These are phyloP conservation scores for Pichia occidentalis DNA, from an alignment of 805 yeast species.

Conservation along the genomic window DNA sequence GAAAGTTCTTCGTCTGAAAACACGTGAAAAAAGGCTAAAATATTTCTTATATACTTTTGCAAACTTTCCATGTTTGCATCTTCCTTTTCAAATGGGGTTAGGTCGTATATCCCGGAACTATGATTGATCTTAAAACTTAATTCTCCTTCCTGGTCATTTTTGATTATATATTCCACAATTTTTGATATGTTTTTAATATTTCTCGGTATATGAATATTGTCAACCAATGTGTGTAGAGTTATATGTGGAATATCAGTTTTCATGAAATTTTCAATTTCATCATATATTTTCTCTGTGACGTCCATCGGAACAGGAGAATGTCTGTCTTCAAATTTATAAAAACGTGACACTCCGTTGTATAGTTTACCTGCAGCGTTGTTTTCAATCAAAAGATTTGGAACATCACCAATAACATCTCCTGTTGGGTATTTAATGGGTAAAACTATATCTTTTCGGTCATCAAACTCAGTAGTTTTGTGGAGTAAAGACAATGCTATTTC, in stretches of 20 bases:
- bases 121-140: background rate
- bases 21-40: constrained; percentile 4
- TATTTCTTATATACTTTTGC: background rate
- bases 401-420: too few relatives aligned
- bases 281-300: constrained; percentile 5
- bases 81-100: background rate
- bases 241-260: background rate
- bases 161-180: constrained; percentile 5
- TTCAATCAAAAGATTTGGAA: too few relatives aligned
- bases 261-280: background rate
- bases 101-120: background rate
- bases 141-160: constrained; percentile 1
- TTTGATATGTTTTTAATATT: constrained; percentile 8
- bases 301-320: background rate
- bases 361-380: too few relatives aligned
- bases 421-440: too few relatives aligned
- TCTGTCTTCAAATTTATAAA: background rate
- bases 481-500: too few relatives aligned
- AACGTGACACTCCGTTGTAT: background rate
- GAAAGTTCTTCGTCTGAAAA: background rate
- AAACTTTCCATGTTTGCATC: background rate
- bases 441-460: too few relatives aligned
- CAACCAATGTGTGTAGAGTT: constrained; percentile 3
- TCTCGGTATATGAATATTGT: constrained; percentile 6
- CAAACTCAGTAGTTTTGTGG: too few relatives aligned